Evolutionary conservation across 345 rosid species (phyloP).

Genomic region (Fremontodendron californicum): DNA sequence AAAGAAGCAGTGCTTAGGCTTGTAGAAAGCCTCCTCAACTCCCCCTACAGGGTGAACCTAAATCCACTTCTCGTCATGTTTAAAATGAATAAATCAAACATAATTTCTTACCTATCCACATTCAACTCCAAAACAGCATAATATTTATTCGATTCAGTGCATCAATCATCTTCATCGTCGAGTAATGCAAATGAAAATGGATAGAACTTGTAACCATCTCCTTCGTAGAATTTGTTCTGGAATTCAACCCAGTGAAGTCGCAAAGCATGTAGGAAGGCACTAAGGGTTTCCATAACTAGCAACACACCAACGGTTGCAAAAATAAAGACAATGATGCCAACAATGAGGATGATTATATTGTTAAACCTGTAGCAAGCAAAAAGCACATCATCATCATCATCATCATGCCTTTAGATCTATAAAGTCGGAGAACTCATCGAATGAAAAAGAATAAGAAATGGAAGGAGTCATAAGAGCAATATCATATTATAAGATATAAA

Average conservation of each 20-base stretch:
- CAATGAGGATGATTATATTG: slow-evolving; percentile 57
- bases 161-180: slow-evolving; percentile 59
- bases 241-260: slow-evolving; percentile 99
- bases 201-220: slow-evolving; percentile 83
- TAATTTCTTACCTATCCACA: slow-evolving; percentile 25
- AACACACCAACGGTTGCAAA: slow-evolving; percentile 88
- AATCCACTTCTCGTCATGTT: slow-evolving; percentile 14
- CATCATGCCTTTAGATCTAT: neutral
- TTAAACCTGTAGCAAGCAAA: slow-evolving; percentile 49
- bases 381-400: slow-evolving; percentile 3
- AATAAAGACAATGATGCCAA: slow-evolving; percentile 68
- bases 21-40: slow-evolving; percentile 10
- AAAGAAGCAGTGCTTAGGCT: slow-evolving; percentile 13
- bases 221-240: slow-evolving; percentile 96
- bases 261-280: slow-evolving; percentile 91
- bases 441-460: neutral
- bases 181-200: slow-evolving; percentile 65
- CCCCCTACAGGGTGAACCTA: slow-evolving; percentile 3
- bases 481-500: neutral
- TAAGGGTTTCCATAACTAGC: slow-evolving; percentile 96
- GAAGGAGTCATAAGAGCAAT: neutral
- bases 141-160: neutral
- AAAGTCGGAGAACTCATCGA: neutral
- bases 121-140: neutral
- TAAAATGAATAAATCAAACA: slow-evolving; percentile 34